Evolutionary conservation across 176 grass and related monocot species (phyloP).

Genomic region (Pharus latifolius): DNA sequence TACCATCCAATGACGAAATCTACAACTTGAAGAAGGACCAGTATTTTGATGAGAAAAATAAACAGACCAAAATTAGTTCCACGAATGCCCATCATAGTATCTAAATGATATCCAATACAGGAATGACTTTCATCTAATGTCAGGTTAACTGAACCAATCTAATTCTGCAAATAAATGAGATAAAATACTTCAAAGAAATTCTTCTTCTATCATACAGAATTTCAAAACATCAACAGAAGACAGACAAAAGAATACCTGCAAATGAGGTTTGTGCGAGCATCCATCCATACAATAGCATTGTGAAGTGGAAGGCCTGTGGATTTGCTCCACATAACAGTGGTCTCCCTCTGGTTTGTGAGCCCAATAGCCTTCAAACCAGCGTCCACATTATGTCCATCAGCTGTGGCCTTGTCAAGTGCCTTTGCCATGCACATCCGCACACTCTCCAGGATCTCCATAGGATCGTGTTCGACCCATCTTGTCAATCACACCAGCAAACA

Average conservation of each 20-base stretch:
- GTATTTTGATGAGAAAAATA: neutral
- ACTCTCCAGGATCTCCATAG: slow-evolving; percentile 76
- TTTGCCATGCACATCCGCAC: slow-evolving; percentile 58
- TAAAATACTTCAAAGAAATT: too few species aligned
- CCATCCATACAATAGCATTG: slow-evolving; percentile 99
- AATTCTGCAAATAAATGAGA: neutral
- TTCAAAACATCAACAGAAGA: neutral
- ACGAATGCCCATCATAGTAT: too few species aligned
- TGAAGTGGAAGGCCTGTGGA: slow-evolving; percentile 77
- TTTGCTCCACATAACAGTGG: slow-evolving; percentile 87
- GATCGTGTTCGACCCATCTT: slow-evolving; percentile 98
- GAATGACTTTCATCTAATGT: too few species aligned
- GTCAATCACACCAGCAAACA: neutral
- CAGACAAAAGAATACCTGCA: slow-evolving; percentile 35
- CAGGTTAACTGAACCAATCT: too few species aligned
- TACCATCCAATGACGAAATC: neutral
- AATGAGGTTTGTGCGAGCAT: slow-evolving; percentile 77
- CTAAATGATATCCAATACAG: too few species aligned
- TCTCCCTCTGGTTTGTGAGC: slow-evolving; percentile 94
- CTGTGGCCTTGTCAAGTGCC: slow-evolving; percentile 48
- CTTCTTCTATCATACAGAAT: too few species aligned
- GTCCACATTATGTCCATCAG: slow-evolving; percentile 35
- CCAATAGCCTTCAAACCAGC: slow-evolving; percentile 66
- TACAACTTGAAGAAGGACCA: neutral
- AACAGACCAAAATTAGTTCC: neutral